These are phyloP conservation scores for Saksenaea vasiformis DNA, from an alignment of 371 early-diverging fungal genomes.

Conservation along the genomic window DNA sequence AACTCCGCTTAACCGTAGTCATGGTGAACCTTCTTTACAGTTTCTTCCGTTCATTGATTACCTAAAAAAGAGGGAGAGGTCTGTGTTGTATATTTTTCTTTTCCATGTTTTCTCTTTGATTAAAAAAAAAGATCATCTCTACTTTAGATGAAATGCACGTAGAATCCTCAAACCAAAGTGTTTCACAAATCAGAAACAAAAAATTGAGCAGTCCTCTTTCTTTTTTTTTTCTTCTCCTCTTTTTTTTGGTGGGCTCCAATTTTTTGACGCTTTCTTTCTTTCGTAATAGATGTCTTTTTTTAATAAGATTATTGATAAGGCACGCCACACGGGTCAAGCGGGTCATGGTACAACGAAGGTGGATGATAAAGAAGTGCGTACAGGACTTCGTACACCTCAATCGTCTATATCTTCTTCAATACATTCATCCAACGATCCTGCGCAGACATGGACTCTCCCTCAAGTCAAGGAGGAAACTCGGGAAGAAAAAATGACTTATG, in stretches of 20 bases:
- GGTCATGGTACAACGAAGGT: neutral
- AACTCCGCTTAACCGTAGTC: too few species aligned
- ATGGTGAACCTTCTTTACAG: too few species aligned
- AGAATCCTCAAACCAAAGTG: too few species aligned
- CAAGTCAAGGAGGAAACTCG: constrained; percentile 3
- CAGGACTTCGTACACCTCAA: constrained; percentile 1
- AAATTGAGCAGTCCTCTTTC: constrained; percentile 13
- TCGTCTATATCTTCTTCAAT: constrained; percentile 4
- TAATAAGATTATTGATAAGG: constrained; percentile 29
- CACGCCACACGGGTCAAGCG: constrained; percentile 4
- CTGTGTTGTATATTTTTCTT: too few species aligned
- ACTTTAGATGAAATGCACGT: neutral
- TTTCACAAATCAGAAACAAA: too few species aligned
- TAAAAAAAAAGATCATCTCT: neutral
- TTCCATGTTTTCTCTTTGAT: too few species aligned
- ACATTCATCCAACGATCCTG: neutral
- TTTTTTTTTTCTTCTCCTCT: constrained; percentile 7
- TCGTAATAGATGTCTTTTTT: constrained; percentile 20
- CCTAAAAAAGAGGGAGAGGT: too few species aligned
- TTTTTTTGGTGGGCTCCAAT: neutral
- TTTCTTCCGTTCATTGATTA: too few species aligned
- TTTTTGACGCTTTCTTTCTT: constrained; percentile 1
- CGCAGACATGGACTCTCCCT: neutral
- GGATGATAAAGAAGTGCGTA: neutral
- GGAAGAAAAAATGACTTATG: constrained; percentile 2